Evolutionary conservation across 371 early-diverging fungal species (phyloP).

Genomic region (Choanephora cucurbitarum): DNA sequence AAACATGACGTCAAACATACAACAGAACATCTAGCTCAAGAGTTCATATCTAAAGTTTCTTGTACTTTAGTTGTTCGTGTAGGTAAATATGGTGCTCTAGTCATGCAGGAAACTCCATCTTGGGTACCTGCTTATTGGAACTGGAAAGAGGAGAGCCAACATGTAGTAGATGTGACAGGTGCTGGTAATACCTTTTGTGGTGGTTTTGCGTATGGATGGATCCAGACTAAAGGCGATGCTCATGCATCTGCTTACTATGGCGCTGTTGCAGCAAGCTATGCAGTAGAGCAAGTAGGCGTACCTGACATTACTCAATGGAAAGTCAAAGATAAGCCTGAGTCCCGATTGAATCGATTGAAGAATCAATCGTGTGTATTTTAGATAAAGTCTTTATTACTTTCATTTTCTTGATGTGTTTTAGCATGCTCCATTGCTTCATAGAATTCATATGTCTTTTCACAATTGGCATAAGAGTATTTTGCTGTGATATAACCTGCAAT

Average conservation of each 20-base stretch:
- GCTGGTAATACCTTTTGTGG: slow-evolving; percentile 56
- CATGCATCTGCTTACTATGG: slow-evolving; percentile 39
- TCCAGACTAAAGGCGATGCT: slow-evolving; percentile 29
- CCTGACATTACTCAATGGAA: slow-evolving; percentile 38
- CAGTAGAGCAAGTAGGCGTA: slow-evolving; percentile 48
- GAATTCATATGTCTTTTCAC: slow-evolving; percentile 21
- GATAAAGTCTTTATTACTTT: not conserved
- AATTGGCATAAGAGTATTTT: slow-evolving; percentile 19
- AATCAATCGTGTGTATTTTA: slow-evolving; percentile 10
- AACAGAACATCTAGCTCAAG: slow-evolving; percentile 12
- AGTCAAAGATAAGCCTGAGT: slow-evolving; percentile 24
- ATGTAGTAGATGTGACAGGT: slow-evolving; percentile 47
- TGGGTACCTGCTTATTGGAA: slow-evolving; percentile 49
- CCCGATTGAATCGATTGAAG: slow-evolving; percentile 23
- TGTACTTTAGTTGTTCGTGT: slow-evolving; percentile 30
- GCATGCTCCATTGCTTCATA: slow-evolving; percentile 15
- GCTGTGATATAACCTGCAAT: slow-evolving; percentile 20
- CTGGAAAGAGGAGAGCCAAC: slow-evolving; percentile 8
- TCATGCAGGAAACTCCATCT: not conserved
- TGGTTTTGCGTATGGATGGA: slow-evolving; percentile 38
- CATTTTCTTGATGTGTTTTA: not conserved
- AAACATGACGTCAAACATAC: slow-evolving; percentile 7
- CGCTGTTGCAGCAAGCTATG: slow-evolving; percentile 44
- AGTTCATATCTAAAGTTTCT: slow-evolving; percentile 2
- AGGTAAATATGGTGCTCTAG: slow-evolving; percentile 36